phyloP scores from a whole-genome alignment of 192 early-diverging fungal genomes.

The Coemansia sp. region DNA sequence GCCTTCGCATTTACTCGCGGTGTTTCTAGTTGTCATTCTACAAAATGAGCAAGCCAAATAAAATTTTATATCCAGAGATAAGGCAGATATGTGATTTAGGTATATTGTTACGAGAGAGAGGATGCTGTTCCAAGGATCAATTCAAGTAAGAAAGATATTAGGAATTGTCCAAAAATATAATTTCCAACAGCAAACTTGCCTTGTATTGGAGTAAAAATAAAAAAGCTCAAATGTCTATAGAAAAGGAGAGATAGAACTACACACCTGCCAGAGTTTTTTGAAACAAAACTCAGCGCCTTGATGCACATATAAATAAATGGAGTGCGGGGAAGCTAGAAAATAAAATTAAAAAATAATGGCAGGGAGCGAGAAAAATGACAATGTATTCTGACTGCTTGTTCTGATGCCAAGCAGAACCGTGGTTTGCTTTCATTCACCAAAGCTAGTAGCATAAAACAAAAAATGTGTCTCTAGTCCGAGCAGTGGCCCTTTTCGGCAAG shows the following conservation, averaged over 20 bases:
- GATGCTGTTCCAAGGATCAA: neutral
- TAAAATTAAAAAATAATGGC: neutral
- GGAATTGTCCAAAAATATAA: too few relatives aligned
- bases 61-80: neutral
- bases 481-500: neutral
- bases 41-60: neutral
- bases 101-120: neutral
- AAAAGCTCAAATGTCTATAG: neutral
- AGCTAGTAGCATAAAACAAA: conserved; percentile 9
- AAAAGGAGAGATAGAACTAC: neutral
- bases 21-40: conserved; percentile 40
- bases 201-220: neutral
- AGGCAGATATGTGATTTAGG: neutral
- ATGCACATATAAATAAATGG: neutral
- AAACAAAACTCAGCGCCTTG: neutral
- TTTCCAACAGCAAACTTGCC: neutral
- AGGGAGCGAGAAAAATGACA: neutral
- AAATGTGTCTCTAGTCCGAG: neutral
- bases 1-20: conserved; percentile 39
- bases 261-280: neutral
- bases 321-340: conserved; percentile 1
- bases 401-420: neutral
- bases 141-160: neutral
- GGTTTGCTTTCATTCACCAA: neutral
- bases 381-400: neutral